Evolutionary conservation across 495 filamentous ascomycete genomes (phyloP), one percentile per base, ranked within the genome.

Genomic region (Opeltia flavorubescens): DNA sequence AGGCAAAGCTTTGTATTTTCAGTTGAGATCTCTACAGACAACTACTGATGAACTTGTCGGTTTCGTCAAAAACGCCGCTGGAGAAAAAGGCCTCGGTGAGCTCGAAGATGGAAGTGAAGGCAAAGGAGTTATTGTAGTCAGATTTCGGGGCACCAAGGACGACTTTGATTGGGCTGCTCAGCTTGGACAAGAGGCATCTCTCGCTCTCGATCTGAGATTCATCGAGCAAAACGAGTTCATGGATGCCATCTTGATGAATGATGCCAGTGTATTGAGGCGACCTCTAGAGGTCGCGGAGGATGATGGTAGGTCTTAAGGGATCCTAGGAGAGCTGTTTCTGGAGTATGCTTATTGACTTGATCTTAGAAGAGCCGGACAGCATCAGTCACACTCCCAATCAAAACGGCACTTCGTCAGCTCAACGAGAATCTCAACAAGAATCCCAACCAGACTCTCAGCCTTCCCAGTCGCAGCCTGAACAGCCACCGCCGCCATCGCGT

Each of bases 221-320:
- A 80, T 95, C 40, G 80, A 89, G 46, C 91, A 95, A 60, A 86
- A 81, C 41, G 89, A 95, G 51, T 95, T 98, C 50, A 70, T 98
- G 7, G 87, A 94, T 63, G 84, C 84, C 3, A 95, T 98, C 40
- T 61, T 96, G 15, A 77, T 65, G 9, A 81, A 79, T 45, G 80
- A 95, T 65, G 75, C 84, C 3, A 78, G 72, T 46, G 64, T 70
- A 23, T 65, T 95, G 15, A 76, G 81, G 47, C 74, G 75, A 29
- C 70, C 78, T 2, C 71, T 93, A 1, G 66, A 65, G 1, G 54
- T 50, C n/a, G 66, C 63, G 27, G 57, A 60, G 18, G 46, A 56
- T 33, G 55, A 57, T 18, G 47, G 35, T 44, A 24, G 33, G 29
- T 18, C 2, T 12, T n/a, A 12, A n/a, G 12, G n/a, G n/a, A n/a